Evolutionary conservation across 1,284 basidiomycete species (phyloP).

Genomic region (Rhodotorula sp.): DNA sequence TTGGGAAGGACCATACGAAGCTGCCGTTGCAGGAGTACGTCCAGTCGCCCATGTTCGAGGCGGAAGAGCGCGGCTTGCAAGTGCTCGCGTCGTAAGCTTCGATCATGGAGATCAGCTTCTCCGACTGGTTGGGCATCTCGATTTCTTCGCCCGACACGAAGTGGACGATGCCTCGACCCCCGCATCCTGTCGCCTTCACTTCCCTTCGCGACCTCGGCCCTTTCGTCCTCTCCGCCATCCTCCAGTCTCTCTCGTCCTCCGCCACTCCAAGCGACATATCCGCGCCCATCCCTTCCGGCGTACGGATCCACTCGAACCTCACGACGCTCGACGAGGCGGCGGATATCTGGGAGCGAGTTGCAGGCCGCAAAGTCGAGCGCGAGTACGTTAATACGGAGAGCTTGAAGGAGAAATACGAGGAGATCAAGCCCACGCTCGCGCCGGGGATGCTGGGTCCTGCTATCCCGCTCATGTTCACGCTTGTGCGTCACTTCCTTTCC

Average conservation of each 20-base stretch:
- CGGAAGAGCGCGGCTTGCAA: neutral
- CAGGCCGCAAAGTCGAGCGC: slow-evolving; percentile 6
- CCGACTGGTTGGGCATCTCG: slow-evolving; percentile 18
- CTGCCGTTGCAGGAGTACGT: neutral
- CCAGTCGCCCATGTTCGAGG: slow-evolving; percentile 10
- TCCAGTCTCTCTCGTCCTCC: slow-evolving; percentile 6
- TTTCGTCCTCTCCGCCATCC: slow-evolving; percentile 15
- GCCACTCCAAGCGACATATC: neutral
- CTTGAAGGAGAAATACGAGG: slow-evolving; percentile 9
- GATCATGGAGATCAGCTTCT: slow-evolving; percentile 16
- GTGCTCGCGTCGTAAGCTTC: slow-evolving; percentile 12
- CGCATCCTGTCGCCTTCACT: slow-evolving; percentile 19
- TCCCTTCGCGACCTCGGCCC: slow-evolving; percentile 8
- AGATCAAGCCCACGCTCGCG: slow-evolving; percentile 11
- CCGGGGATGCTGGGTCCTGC: slow-evolving; percentile 6
- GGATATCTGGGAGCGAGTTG: slow-evolving; percentile 5
- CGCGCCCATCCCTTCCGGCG: neutral
- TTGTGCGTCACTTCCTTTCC: neutral
- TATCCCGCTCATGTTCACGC: slow-evolving; percentile 5
- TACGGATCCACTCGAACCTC: slow-evolving; percentile 7
- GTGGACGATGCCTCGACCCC: slow-evolving; percentile 13
- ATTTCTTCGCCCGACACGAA: neutral
- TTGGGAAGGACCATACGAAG: slow-evolving; percentile 8
- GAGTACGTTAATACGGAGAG: neutral
- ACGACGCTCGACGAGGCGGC: slow-evolving; percentile 14